phyloP scores from a whole-genome alignment of 345 rosid genomes.

The Melastoma malabathricum region DNA sequence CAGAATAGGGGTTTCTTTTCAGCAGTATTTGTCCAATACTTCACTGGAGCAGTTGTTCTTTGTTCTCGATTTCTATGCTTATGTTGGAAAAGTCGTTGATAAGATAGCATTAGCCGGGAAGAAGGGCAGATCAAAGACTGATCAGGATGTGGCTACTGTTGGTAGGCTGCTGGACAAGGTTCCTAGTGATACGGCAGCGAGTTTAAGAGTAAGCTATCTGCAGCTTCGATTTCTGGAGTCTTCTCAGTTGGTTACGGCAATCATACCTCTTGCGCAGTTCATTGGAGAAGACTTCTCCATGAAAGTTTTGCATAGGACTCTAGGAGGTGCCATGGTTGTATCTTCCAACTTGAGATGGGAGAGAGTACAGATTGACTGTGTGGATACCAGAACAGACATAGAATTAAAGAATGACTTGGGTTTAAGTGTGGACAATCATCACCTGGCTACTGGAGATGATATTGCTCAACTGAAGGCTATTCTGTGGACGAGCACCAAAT shows the following conservation, averaged over 20 bases:
- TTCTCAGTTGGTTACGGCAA: slow-evolving; percentile 40
- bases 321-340: slow-evolving; percentile 92
- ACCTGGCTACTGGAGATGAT: slow-evolving; percentile 25
- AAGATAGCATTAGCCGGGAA: slow-evolving; percentile 61
- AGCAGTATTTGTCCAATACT: slow-evolving; percentile 72
- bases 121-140: slow-evolving; percentile 29
- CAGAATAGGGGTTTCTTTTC: slow-evolving; percentile 76
- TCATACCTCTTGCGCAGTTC: slow-evolving; percentile 78
- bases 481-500: slow-evolving; percentile 67
- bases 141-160: slow-evolving; percentile 19
- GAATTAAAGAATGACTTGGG: slow-evolving; percentile 20
- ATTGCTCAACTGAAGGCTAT: slow-evolving; percentile 57
- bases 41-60: slow-evolving; percentile 94
- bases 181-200: slow-evolving; percentile 92
- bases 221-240: slow-evolving; percentile 82
- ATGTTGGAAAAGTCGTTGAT: slow-evolving; percentile 71
- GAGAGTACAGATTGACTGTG: slow-evolving; percentile 68
- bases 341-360: slow-evolving; percentile 73
- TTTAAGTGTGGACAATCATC: slow-evolving; percentile 20
- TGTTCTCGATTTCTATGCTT: slow-evolving; percentile 72
- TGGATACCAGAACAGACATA: slow-evolving; percentile 49
- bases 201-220: slow-evolving; percentile 52
- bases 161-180: slow-evolving; percentile 70
- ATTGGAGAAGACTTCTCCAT: slow-evolving; percentile 56
- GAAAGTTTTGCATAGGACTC: slow-evolving; percentile 88